A percentile compares a stretch with the other conserved stretches of the same genome.
Conservation (phyloP, 495 filamentous ascomycete genomes). For the Rostrohypoxylon terebratum region DNA sequence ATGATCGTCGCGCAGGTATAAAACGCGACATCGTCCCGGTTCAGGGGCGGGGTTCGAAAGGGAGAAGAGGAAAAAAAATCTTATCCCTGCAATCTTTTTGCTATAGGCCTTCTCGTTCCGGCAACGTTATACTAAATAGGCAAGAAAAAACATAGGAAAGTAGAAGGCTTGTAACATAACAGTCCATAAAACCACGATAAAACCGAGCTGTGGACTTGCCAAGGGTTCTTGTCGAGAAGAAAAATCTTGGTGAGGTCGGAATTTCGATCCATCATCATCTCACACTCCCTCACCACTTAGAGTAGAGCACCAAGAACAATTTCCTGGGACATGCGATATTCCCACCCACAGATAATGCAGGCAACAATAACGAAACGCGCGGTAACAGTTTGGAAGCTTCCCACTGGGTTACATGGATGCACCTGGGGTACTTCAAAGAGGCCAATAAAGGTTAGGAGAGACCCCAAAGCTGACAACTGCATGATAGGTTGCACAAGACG, state of each 20-base stretch:
- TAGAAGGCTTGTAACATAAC: conserved; percentile 29
- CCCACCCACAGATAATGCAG: conserved; percentile 28
- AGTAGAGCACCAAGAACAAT: not conserved
- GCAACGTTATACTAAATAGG: conserved; percentile 23
- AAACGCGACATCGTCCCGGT: conserved; percentile 21
- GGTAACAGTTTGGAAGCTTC: conserved; percentile 36
- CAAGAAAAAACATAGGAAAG: conserved; percentile 11
- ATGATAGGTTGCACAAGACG: conserved; percentile 47
- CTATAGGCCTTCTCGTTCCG: conserved; percentile 10
- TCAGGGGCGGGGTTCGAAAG: conserved; percentile 20
- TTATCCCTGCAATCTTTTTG: conserved; percentile 1
- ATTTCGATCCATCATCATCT: conserved; percentile 29
- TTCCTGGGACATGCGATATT: conserved; percentile 32
- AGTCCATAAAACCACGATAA: conserved; percentile 24
- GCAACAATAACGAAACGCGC: conserved; percentile 37
- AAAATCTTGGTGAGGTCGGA: conserved; percentile 15
- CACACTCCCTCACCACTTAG: conserved; percentile 12
- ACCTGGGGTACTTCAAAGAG: conserved; percentile 41
- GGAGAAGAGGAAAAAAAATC: conserved; percentile 10
- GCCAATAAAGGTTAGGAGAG: conserved; percentile 41
- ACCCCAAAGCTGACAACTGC: conserved; percentile 48
- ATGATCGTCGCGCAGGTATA: conserved; percentile 19
- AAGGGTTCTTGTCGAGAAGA: conserved; percentile 9
- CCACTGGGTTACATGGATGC: conserved; percentile 43
- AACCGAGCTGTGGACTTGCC: not conserved